These are phyloP conservation scores for Penstemon davidsonii DNA, from an alignment of 257 asterid genomes.

Conservation along the genomic window DNA sequence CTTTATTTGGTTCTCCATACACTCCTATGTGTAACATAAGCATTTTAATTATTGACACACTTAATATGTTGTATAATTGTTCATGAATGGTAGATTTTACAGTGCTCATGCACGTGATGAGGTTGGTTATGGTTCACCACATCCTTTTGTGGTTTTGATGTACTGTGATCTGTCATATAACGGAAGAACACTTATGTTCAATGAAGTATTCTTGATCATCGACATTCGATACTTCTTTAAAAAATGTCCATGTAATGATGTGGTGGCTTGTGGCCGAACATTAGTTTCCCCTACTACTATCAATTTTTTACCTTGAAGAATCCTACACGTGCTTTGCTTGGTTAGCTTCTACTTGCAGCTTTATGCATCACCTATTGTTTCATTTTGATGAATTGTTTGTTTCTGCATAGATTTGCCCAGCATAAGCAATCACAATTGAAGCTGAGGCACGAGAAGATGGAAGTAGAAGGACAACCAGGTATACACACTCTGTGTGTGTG, in stretches of 20 bases:
- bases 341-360: background rate
- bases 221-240: background rate
- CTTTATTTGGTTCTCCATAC: background rate
- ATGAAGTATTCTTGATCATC: background rate
- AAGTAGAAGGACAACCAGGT: conserved; percentile 96
- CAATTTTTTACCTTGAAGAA: too few species aligned
- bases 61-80: background rate
- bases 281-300: background rate
- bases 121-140: background rate
- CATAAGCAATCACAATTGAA: conserved; percentile 86
- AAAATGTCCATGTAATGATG: background rate
- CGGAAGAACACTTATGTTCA: background rate
- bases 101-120: background rate
- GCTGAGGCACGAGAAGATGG: conserved; percentile 98
- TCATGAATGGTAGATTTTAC: background rate
- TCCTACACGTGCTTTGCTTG: background rate
- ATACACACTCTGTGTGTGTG: background rate
- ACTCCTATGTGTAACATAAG: background rate
- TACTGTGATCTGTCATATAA: background rate
- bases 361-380: background rate
- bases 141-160: background rate
- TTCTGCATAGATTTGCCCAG: conserved; percentile 10
- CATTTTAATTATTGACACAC: background rate
- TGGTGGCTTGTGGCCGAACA: background rate
- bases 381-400: background rate